These are phyloP conservation scores for Climacium dendroides DNA, from an alignment of 225 moss, liverwort and hornwort species.

Conservation along the genomic window DNA sequence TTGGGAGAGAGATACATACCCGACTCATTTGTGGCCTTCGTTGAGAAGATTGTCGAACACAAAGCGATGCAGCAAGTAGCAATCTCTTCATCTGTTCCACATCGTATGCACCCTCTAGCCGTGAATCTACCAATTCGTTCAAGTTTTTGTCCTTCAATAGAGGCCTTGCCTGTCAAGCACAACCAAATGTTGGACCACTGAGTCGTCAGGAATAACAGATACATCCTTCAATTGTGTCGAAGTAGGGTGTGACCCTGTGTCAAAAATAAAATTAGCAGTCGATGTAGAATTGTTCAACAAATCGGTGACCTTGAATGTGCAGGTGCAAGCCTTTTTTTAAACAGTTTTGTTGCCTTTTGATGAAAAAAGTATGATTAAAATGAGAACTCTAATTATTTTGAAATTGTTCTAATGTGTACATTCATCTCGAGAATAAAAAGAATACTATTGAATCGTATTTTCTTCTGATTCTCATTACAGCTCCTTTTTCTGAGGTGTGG, in stretches of 20 bases:
- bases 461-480: not conserved
- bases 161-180: slow-evolving; percentile 31
- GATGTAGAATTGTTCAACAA: not conserved
- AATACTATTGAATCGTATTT: not conserved
- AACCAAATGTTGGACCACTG: not conserved
- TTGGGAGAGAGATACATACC: not conserved
- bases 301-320: not conserved
- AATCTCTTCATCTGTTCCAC: slow-evolving; percentile 22
- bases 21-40: slow-evolving; percentile 27
- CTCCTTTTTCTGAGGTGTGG: not conserved
- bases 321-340: not conserved
- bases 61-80: slow-evolving; percentile 38
- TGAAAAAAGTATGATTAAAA: not conserved
- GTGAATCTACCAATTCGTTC: slow-evolving; percentile 28
- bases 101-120: slow-evolving; percentile 23
- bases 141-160: slow-evolving; percentile 17
- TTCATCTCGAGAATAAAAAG: not conserved
- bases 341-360: not conserved
- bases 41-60: slow-evolving; percentile 29
- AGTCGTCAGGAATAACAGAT: not conserved
- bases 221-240: not conserved
- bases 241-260: not conserved
- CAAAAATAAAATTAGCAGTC: not conserved
- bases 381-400: not conserved
- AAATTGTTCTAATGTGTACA: not conserved